Percentiles rank a stretch among this genome's conserved stretches.
phyloP scores from a whole-genome alignment of 2,329 filamentous ascomycete genomes.

The Penicillium janthinellum region DNA sequence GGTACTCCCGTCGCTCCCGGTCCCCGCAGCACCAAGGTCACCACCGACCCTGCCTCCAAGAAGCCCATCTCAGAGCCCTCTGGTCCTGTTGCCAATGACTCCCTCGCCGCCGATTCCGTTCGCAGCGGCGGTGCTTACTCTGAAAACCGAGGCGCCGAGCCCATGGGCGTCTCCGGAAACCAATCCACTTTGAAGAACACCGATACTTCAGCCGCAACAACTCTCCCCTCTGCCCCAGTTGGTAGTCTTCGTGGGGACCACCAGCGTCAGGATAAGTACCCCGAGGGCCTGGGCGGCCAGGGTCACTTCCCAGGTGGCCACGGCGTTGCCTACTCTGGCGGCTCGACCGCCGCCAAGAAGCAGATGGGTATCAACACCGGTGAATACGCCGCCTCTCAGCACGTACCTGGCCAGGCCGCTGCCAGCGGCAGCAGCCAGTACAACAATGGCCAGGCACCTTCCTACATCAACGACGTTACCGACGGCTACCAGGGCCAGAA shows the following conservation, averaged over 20 bases:
- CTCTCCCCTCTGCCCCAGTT: slow-evolving; percentile 52
- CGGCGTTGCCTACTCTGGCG: slow-evolving; percentile 40
- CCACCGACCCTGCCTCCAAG: slow-evolving; percentile 52
- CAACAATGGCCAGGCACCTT: slow-evolving; percentile 39
- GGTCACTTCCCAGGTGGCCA: slow-evolving; percentile 43
- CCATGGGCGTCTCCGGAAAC: slow-evolving; percentile 52
- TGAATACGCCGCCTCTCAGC: slow-evolving; percentile 26
- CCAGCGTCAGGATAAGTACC: slow-evolving; percentile 47
- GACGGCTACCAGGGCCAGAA: slow-evolving; percentile 36
- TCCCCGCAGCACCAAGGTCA: slow-evolving; percentile 44
- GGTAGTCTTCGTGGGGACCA: slow-evolving; percentile 50
- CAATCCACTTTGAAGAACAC: slow-evolving; percentile 60
- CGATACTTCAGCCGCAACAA: slow-evolving; percentile 56
- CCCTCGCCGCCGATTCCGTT: slow-evolving; percentile 74
- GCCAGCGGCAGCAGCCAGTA: slow-evolving; percentile 31
- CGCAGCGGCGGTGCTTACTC: slow-evolving; percentile 62
- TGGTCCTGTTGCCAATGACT: slow-evolving; percentile 67
- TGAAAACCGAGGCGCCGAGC: slow-evolving; percentile 58
- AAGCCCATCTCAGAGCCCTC: slow-evolving; percentile 63
- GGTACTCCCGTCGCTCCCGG: slow-evolving; percentile 39
- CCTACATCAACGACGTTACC: slow-evolving; percentile 41
- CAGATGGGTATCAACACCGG: slow-evolving; percentile 30
- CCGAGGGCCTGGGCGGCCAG: slow-evolving; percentile 42
- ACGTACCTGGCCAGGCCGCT: slow-evolving; percentile 20
- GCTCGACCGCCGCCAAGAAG: slow-evolving; percentile 34